Base-by-base conservation (phyloP, 1,284 basidiomycete genomes). In the Coriolopsis trogii region DNA sequence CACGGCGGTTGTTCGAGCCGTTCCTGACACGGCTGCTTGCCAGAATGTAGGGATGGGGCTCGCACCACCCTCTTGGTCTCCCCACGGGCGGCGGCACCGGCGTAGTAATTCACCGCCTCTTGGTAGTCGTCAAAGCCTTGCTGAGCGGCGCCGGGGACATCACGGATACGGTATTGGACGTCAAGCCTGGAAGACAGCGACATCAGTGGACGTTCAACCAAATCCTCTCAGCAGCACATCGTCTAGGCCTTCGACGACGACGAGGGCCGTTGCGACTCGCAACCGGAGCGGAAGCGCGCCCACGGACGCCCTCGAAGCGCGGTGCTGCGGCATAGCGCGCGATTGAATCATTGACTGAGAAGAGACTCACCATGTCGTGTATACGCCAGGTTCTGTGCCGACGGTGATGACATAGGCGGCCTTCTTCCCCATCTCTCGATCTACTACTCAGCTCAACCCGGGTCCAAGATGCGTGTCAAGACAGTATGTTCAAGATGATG, bases 121-220 rank as follows among this genome's bases (percentile, higher is more conserved):
- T 64, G 69, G 49, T 69, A 57, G 3, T 73, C 71, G 4, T 44
- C 20, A 59, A 75, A 84, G 26, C 76, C 70, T 47, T 80, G 70
- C 51, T 71, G 61, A 3, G 75, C 58, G 0, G 77, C 56, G 15
- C 73, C 73, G 15, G 77, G 65, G 5, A 83, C 69, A 3, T 70
- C 67, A 45, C 51, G 64, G 9, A 76, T 74, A 30, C 74, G 71
- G 4, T 71, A 66, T 1, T 58, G 70, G 12, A 69, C 74, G 58
- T 81, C 75, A 7, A 71, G 56, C 82, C 81, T 83, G n/a, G n/a
- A n/a, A n/a, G n/a, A n/a, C n/a, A n/a, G 54, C 16, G 24, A n/a
- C 10, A 49, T n/a, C n/a, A n/a, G 24, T 47, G 33, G 29, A 24
- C 37, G 12, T 18, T 31, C 28, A 20, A n/a, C 18, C 12, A 16